Base-by-base conservation (phyloP, 768 basidiomycete species). In the Kwoniella dendrophila region DNA sequence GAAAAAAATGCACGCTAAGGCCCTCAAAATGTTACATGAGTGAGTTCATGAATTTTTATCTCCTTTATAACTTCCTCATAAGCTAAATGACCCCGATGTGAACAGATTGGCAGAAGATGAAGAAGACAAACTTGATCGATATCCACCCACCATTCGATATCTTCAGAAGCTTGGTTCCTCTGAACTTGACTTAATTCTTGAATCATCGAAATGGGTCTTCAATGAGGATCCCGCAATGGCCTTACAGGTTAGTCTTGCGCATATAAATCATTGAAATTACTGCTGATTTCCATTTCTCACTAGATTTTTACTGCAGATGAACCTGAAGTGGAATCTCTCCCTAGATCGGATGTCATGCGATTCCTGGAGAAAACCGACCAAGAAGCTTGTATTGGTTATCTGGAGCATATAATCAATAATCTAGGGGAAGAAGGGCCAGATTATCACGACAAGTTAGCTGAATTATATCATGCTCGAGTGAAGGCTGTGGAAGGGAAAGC, bases 1-100 rank as follows among this genome's bases (percentile, higher is more conserved):
- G 34, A 93, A 93, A 82, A 89, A 90, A 81, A 96, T 95, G 92
- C 96, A 99, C 69, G 82, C 83, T 0, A 89, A 94, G 76, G 93
- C 95, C 0, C 79, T 99, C 66, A 81, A 84, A 29, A 82, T 98
- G 33, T 83, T 99, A n/a, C 84, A 85, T 74, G 85, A 90, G 95
- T 96, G 66, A 67, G 90, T 22, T n/a, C 12, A 11, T 6, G 12
- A 20, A 5, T 32, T 14, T 29, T 18, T 12, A 24, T 3, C 1
- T 2, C 26, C 12, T 26, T n/a, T 33, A 4, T 26, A 12, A 16
- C 26, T 26, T 22, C 36, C 2, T n/a, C 24, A 24, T 36, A 16
- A 38, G 52, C 52, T 54, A n/a, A 49, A 45, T 48, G 2, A 29
- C 8, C 18, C 27, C 4, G n/a, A 33, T 27, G 34, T 40, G 20